These are phyloP conservation scores for Penicillium sp. DNA, from an alignment of 2,329 filamentous ascomycete genomes.

Conservation along the genomic window DNA sequence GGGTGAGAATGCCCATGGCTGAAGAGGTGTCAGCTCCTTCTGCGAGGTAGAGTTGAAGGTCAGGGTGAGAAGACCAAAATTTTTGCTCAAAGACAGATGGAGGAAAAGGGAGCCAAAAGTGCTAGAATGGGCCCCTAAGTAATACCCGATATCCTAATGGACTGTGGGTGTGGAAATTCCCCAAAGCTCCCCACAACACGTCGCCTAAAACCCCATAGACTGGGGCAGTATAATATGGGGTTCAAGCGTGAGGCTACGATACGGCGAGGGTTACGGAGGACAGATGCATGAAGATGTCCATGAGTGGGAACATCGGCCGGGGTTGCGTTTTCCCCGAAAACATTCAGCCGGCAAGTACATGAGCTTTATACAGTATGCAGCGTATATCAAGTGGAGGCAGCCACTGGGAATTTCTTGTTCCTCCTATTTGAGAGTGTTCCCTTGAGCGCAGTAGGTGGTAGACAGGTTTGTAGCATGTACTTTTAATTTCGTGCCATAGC, in stretches of 20 bases:
- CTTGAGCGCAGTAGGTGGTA: not conserved
- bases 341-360: constrained; percentile 22
- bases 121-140: constrained; percentile 16
- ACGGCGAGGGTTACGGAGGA: constrained; percentile 10
- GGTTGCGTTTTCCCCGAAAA: constrained; percentile 29
- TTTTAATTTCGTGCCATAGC: not conserved
- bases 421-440: not conserved
- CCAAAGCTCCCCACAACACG: constrained; percentile 23
- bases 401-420: not conserved
- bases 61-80: not conserved
- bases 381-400: constrained; percentile 13
- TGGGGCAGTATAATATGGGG: constrained; percentile 26
- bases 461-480: not conserved
- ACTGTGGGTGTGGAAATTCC: constrained; percentile 17
- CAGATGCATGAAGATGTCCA: constrained; percentile 9
- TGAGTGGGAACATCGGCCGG: constrained; percentile 19
- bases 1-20: constrained; percentile 29
- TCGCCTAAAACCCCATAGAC: constrained; percentile 20
- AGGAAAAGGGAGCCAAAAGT: constrained; percentile 4
- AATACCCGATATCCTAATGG: constrained; percentile 11
- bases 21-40: constrained; percentile 8
- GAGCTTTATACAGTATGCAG: not conserved
- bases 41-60: not conserved
- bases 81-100: constrained; percentile 5
- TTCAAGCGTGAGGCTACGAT: constrained; percentile 16